These are phyloP conservation scores for Plasmodiophora brassicae DNA, from an alignment of 208 protist species.

Conservation along the genomic window DNA sequence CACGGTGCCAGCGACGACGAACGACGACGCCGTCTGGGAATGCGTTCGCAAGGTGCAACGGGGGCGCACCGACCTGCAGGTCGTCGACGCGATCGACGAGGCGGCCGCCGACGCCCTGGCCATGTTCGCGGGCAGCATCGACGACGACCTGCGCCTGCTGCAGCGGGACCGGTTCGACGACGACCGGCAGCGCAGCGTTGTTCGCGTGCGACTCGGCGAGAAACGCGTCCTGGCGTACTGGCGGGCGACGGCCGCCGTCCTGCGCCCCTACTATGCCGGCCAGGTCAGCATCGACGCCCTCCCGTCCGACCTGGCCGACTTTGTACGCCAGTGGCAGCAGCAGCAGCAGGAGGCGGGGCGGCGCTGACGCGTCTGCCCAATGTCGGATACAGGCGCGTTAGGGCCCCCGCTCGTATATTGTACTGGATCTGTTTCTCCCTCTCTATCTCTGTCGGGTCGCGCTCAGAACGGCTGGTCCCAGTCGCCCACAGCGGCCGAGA, in stretches of 20 bases:
- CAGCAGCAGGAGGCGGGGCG: too few species aligned
- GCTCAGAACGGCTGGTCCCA: too few species aligned
- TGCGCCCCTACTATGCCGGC: background rate
- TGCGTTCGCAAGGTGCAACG: background rate
- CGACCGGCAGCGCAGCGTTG: background rate
- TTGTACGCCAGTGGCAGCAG: too few species aligned
- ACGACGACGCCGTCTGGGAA: background rate
- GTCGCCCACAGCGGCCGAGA: too few species aligned
- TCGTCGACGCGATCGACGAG: background rate
- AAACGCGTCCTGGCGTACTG: background rate
- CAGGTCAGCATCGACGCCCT: background rate
- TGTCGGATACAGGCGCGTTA: too few species aligned
- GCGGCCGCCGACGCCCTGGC: background rate
- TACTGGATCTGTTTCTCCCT: too few species aligned
- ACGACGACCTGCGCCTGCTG: background rate
- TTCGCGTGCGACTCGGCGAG: background rate
- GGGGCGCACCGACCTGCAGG: background rate
- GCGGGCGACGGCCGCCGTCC: background rate
- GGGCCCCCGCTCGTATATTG: too few species aligned
- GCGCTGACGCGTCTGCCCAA: too few species aligned
- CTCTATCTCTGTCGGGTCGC: too few species aligned
- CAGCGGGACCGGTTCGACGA: background rate
- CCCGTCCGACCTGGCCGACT: too few species aligned
- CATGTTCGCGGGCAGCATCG: background rate
- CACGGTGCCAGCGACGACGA: background rate